These are phyloP conservation scores for Centaurea solstitialis DNA, from an alignment of 129 eudicot species.

Conservation along the genomic window DNA sequence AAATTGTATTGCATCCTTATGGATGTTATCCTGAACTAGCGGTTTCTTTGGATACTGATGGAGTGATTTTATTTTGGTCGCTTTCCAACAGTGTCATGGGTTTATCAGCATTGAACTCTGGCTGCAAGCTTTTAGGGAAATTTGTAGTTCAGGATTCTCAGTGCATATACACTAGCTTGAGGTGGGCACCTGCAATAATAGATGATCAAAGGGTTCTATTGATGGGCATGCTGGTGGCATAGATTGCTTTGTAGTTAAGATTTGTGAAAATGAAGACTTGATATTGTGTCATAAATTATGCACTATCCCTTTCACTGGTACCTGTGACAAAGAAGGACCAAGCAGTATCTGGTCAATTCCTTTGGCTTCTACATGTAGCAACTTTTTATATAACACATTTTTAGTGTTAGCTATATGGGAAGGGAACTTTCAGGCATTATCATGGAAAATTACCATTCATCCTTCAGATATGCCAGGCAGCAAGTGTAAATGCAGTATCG, in stretches of 20 bases:
- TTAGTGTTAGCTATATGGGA: conserved; percentile 67
- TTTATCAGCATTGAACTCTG: conserved; percentile 50
- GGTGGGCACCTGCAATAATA: conserved; percentile 64
- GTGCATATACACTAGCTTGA: conserved; percentile 56
- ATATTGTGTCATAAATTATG: conserved; percentile 53
- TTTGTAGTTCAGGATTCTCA: conserved; percentile 34
- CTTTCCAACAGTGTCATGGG: conserved; percentile 56
- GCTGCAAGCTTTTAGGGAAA: conserved; percentile 62
- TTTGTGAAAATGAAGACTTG: conserved; percentile 34
- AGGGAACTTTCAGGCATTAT: conserved; percentile 60
- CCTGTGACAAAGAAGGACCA: conserved; percentile 37
- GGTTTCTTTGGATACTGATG: conserved; percentile 73
- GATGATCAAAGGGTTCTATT: conserved; percentile 56
- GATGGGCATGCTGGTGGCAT: conserved; percentile 63
- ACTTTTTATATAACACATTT: conserved; percentile 41
- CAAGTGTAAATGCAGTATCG: conserved; percentile 23
- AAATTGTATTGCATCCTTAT: conserved; percentile 68
- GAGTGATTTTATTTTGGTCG: conserved; percentile 78
- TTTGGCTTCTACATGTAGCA: conserved; percentile 46
- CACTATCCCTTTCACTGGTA: conserved; percentile 55
- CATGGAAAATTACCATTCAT: conserved; percentile 72
- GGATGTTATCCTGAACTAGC: conserved; percentile 49
- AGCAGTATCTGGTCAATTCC: conserved; percentile 58
- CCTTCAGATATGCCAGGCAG: conserved; percentile 42
- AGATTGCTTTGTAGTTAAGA: conserved; percentile 55